These are phyloP conservation scores for Clonostachys solani DNA, from an alignment of 2,329 filamentous ascomycete genomes.

Conservation along the genomic window DNA sequence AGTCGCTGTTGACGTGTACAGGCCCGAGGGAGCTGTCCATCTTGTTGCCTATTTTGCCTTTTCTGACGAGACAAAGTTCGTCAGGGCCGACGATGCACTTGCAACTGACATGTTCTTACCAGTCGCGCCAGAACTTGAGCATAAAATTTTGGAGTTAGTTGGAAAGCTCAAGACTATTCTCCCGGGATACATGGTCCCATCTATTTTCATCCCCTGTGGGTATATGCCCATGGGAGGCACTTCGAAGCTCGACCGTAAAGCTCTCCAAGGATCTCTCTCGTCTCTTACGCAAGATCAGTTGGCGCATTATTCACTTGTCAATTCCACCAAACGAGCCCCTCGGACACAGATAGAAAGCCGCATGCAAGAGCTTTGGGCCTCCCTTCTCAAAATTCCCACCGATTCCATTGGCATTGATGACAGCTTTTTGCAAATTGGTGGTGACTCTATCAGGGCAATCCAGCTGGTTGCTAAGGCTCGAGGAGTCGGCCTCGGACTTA, in stretches of 20 bases:
- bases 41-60: slow-evolving; percentile 2
- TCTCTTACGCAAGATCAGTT: not conserved
- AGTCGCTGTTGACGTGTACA: slow-evolving; percentile 27
- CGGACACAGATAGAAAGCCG: slow-evolving; percentile 3
- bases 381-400: slow-evolving; percentile 3
- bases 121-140: not conserved
- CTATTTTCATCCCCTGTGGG: slow-evolving; percentile 4
- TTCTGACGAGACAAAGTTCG: not conserved
- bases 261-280: not conserved
- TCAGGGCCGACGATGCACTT: too few relatives aligned
- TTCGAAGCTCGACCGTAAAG: slow-evolving; percentile 5
- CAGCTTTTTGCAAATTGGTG: slow-evolving; percentile 11
- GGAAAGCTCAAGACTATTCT: slow-evolving; percentile 1
- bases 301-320: not conserved
- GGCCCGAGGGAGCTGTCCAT: slow-evolving; percentile 30
- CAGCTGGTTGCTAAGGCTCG: slow-evolving; percentile 4
- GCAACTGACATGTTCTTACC: not conserved
- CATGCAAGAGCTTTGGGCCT: slow-evolving; percentile 9
- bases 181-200: slow-evolving; percentile 9
- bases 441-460: slow-evolving; percentile 14
- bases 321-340: slow-evolving; percentile 1
- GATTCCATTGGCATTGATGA: slow-evolving; percentile 7
- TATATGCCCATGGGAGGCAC: slow-evolving; percentile 5
- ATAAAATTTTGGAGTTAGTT: not conserved
- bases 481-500: slow-evolving; percentile 1